Percentiles rank a stretch among this genome's conserved stretches.
These are phyloP conservation scores for Apiotrichum sp. DNA, from an alignment of 1,284 basidiomycete species.

Conservation along the genomic window DNA sequence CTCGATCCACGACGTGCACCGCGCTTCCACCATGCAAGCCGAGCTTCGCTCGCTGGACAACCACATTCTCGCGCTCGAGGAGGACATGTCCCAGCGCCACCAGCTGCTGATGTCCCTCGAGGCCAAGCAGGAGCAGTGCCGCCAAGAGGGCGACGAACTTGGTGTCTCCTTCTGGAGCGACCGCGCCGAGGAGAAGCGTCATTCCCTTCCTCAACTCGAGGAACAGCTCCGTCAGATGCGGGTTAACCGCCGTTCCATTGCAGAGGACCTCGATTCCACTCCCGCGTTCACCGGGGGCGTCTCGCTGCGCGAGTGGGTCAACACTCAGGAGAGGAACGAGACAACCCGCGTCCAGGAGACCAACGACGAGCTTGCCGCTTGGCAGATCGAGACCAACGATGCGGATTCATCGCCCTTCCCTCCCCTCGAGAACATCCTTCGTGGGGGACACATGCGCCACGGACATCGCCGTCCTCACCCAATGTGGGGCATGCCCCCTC, in stretches of 20 bases:
- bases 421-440: slow-evolving; percentile 34
- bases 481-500: not conserved
- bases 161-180: slow-evolving; percentile 36
- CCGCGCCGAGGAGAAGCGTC: slow-evolving; percentile 34
- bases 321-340: slow-evolving; percentile 14
- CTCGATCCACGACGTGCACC: slow-evolving; percentile 39
- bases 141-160: slow-evolving; percentile 23
- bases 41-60: slow-evolving; percentile 23
- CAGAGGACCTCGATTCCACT: slow-evolving; percentile 25
- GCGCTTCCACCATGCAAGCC: slow-evolving; percentile 26
- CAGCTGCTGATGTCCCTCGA: slow-evolving; percentile 36
- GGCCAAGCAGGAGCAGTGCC: slow-evolving; percentile 26
- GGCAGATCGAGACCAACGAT: slow-evolving; percentile 24
- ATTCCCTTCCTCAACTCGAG: slow-evolving; percentile 23
- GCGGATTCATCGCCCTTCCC: slow-evolving; percentile 25
- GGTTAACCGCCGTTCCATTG: slow-evolving; percentile 17
- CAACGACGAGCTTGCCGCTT: slow-evolving; percentile 35
- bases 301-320: slow-evolving; percentile 26
- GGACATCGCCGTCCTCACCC: slow-evolving; percentile 5
- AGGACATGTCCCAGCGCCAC: slow-evolving; percentile 26
- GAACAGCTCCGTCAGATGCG: slow-evolving; percentile 18
- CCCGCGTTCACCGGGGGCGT: slow-evolving; percentile 12
- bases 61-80: slow-evolving; percentile 24
- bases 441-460: not conserved
- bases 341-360: slow-evolving; percentile 15